These are phyloP conservation scores for Fusarium continuum DNA, from an alignment of 2,329 filamentous ascomycete species.

Conservation along the genomic window DNA sequence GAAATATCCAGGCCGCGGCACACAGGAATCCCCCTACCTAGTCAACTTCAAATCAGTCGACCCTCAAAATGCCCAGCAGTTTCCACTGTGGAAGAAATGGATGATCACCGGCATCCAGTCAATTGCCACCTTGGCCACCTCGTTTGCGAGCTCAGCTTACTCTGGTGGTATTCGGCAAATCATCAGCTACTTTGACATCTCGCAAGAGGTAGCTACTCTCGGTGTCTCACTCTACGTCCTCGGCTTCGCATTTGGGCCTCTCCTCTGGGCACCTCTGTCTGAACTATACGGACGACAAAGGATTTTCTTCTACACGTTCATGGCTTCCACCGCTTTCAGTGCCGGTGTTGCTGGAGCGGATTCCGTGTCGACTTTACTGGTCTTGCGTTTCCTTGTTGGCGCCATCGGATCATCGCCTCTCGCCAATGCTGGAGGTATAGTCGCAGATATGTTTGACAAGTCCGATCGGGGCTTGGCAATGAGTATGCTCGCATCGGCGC, in stretches of 20 bases:
- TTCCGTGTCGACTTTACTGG: conserved; percentile 62
- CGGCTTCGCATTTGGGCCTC: conserved; percentile 67
- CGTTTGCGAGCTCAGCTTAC: conserved; percentile 75
- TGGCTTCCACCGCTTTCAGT: conserved; percentile 67
- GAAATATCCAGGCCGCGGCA: conserved; percentile 67
- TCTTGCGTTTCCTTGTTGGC: neutral
- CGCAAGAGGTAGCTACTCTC: conserved; percentile 62
- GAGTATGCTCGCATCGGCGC: conserved; percentile 64
- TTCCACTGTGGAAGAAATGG: conserved; percentile 68
- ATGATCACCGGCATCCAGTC: conserved; percentile 61
- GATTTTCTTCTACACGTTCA: conserved; percentile 66
- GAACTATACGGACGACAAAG: conserved; percentile 69
- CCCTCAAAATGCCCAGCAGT: conserved; percentile 70
- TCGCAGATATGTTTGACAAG: conserved; percentile 50
- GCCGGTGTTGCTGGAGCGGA: conserved; percentile 65
- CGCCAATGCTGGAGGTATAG: conserved; percentile 1
- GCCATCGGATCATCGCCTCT: conserved; percentile 4
- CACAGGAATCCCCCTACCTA: conserved; percentile 70
- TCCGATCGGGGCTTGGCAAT: conserved; percentile 61
- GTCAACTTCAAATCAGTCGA: conserved; percentile 75
- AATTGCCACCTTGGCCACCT: conserved; percentile 71
- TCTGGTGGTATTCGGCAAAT: conserved; percentile 65
- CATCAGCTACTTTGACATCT: conserved; percentile 62
- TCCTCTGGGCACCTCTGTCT: conserved; percentile 72
- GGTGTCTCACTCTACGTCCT: conserved; percentile 72